Percentiles rank a stretch among this genome's conserved stretches.
These are phyloP conservation scores for Tetracladium marchalianum DNA, from an alignment of 495 filamentous ascomycete species.

Conservation along the genomic window DNA sequence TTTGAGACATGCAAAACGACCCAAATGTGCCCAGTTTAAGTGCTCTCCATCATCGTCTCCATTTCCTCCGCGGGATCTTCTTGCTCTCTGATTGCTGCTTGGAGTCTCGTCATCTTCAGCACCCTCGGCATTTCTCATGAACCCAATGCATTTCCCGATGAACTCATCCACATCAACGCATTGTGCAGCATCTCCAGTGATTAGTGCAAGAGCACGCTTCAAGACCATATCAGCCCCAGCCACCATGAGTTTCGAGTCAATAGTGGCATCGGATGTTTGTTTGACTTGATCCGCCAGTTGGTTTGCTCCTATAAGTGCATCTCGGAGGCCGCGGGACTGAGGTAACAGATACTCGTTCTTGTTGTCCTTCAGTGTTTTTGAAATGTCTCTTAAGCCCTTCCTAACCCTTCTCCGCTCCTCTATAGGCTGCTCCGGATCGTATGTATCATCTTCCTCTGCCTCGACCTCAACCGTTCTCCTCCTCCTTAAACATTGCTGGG, in stretches of 20 bases:
- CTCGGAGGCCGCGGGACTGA: conserved; percentile 48
- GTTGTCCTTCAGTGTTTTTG: conserved; percentile 59
- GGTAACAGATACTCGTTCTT: conserved; percentile 54
- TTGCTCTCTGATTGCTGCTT: conserved; percentile 32
- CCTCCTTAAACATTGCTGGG: conserved; percentile 20
- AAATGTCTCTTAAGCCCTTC: conserved; percentile 55
- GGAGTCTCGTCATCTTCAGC: conserved; percentile 23
- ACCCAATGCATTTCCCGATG: conserved; percentile 79
- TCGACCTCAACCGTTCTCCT: conserved; percentile 24
- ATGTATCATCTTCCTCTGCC: conserved; percentile 25
- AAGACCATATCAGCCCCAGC: conserved; percentile 65
- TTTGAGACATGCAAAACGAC: conserved; percentile 62
- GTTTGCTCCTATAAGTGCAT: conserved; percentile 56
- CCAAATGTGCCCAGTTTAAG: conserved; percentile 82
- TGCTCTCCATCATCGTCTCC: conserved; percentile 63
- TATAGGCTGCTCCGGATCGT: conserved; percentile 82
- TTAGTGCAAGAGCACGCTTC: conserved; percentile 60
- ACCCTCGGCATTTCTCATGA: conserved; percentile 54
- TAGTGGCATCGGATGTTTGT: conserved; percentile 85
- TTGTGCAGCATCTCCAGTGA: conserved; percentile 54
- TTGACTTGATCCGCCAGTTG: conserved; percentile 58
- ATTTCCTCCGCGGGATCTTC: conserved; percentile 23
- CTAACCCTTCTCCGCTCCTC: conserved; percentile 66
- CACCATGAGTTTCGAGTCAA: conserved; percentile 80
- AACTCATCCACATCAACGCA: conserved; percentile 91